Conservation (phyloP, 495 filamentous ascomycete species). For the Podospora conica region DNA sequence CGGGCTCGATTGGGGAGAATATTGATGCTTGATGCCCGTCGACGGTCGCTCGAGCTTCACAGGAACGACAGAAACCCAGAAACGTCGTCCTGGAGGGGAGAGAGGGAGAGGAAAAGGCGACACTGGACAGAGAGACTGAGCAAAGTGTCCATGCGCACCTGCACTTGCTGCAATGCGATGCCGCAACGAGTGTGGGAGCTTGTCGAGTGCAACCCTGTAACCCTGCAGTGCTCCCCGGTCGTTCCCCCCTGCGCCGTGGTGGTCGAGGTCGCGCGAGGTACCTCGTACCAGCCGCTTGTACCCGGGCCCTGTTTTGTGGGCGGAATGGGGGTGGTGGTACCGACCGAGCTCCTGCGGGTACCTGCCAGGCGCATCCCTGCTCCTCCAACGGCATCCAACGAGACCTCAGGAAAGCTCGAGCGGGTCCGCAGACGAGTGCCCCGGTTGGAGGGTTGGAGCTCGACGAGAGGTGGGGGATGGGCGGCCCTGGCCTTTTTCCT, state of each 20-base stretch:
- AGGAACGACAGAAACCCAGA: slow-evolving; percentile 3
- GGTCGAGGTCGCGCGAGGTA: slow-evolving; percentile 2
- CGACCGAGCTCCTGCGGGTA: slow-evolving; percentile 13
- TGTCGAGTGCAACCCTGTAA: slow-evolving; percentile 10
- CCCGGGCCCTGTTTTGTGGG: neutral
- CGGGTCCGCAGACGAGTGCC: slow-evolving; percentile 10
- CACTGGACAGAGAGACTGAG: neutral
- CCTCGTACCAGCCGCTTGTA: slow-evolving; percentile 1
- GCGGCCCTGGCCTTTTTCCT: neutral
- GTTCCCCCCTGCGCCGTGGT: neutral
- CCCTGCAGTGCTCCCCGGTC: neutral
- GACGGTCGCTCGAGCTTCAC: neutral
- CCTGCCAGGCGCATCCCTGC: slow-evolving; percentile 16
- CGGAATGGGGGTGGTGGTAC: neutral
- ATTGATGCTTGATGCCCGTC: neutral
- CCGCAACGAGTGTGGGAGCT: slow-evolving; percentile 5
- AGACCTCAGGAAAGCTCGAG: slow-evolving; percentile 2
- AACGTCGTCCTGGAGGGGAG: neutral
- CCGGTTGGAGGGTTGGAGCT: slow-evolving; percentile 4
- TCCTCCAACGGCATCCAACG: slow-evolving; percentile 16
- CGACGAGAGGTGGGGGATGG: neutral
- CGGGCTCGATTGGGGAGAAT: neutral
- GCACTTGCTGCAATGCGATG: slow-evolving; percentile 3
- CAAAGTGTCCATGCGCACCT: neutral
- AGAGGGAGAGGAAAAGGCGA: slow-evolving; percentile 4